Evolutionary conservation across 805 yeast species (phyloP).

Genomic region (Grigorovia jiainica): DNA sequence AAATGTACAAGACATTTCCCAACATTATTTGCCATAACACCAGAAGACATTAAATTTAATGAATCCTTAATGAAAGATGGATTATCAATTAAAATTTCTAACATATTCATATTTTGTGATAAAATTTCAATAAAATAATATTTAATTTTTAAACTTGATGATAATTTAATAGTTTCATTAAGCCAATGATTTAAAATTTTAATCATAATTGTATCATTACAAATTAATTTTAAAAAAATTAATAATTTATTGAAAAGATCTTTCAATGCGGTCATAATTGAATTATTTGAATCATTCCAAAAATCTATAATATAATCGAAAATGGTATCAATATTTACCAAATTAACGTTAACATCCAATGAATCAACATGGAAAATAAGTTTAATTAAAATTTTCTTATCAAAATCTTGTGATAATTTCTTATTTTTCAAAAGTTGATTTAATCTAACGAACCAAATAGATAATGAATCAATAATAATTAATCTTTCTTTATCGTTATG

Average conservation of each 20-base stretch:
- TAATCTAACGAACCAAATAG: conserved; percentile 56
- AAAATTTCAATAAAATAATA: conserved; percentile 54
- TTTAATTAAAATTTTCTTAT: conserved; percentile 1
- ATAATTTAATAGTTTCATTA: conserved; percentile 32
- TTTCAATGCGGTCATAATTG: conserved; percentile 58
- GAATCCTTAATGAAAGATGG: conserved; percentile 41
- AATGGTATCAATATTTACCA: conserved; percentile 25
- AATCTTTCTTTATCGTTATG: conserved; percentile 21
- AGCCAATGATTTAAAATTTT: conserved; percentile 38
- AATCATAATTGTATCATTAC: conserved; percentile 12
- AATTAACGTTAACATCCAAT: neutral
- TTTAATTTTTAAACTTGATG: conserved; percentile 46
- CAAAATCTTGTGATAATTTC: conserved; percentile 1
- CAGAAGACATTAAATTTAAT: conserved; percentile 41
- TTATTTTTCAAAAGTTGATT: conserved; percentile 30
- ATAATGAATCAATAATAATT: conserved; percentile 46
- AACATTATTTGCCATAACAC: conserved; percentile 55
- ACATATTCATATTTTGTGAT: conserved; percentile 38
- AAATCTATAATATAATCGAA: conserved; percentile 53
- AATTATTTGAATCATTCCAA: conserved; percentile 63
- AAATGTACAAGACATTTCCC: conserved; percentile 46
- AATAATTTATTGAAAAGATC: conserved; percentile 51
- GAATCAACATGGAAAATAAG: neutral
- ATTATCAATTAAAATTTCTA: conserved; percentile 32
- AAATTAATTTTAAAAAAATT: conserved; percentile 28